Evolutionary conservation across 73 alveolate species (phyloP), one percentile per base, ranked within the genome.

Genomic region (Stentor roeselii): DNA sequence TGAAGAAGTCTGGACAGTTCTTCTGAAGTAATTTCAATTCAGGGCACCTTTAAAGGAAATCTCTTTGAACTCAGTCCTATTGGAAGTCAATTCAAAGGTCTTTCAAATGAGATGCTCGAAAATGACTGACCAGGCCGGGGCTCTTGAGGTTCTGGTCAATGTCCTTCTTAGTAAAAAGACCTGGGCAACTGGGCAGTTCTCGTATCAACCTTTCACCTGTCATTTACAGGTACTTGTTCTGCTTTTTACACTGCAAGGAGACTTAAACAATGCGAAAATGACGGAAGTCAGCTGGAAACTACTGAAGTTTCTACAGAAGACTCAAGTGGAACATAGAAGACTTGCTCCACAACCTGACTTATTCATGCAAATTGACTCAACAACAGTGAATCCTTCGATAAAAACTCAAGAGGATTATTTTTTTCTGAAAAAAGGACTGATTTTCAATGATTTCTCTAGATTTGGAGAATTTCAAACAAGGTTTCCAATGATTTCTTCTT

Each of bases 201-300:
- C 37, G 15, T 21, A 21, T 40, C 21, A 36, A n/a, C n/a, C n/a
- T 21, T 67, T 67, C 14, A 32, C n/a, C 37, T n/a, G 34, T 36
- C 80, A 67, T 34, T 30, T 67, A 21, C 11, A 27, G 27, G 34
- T 67, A 27, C 80, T 67, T 34, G 14, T 21, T 34, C 37, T 67
- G 50, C 2, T 67, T 0, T 67, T 67, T 30, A 67, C 0, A 21
- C 37, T 67, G 14, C 42, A 67, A 67, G 37, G 21, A 1, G 37
- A 36, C 14, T 3, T 0, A 67, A 67, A n/a, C 2, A 40, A 40
- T 27, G 50, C 42, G 14, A 34, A 67, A 1, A 36, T 67, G 14
- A 30, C 80, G 14, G 80, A 67, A 67, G 34, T 67, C 42, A 21
- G 41, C 37, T 67, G 80, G 37, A 67, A 67, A 67, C 21, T 15